Evolutionary conservation across 2,329 filamentous ascomycete species (phyloP).

Genomic region (Pseudonectria foliicola): DNA sequence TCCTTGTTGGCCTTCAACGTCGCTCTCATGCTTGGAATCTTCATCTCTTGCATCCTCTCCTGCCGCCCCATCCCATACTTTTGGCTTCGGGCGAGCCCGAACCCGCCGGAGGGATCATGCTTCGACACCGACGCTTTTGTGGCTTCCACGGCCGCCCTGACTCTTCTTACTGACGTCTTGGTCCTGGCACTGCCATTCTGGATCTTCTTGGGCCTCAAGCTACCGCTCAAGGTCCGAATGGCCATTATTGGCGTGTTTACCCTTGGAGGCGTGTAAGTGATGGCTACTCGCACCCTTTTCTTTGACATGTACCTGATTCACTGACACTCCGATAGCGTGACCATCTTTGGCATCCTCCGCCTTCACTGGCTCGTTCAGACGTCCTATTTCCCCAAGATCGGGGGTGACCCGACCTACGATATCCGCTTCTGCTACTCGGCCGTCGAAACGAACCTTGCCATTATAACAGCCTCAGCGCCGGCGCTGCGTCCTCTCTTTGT

Average conservation of each 20-base stretch:
- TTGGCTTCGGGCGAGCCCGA: conserved; percentile 24
- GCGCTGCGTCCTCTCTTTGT: conserved; percentile 28
- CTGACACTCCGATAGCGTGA: conserved; percentile 18
- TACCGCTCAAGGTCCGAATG: conserved; percentile 28
- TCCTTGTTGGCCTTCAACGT: conserved; percentile 27
- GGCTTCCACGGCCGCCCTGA: conserved; percentile 27
- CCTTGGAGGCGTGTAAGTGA: conserved; percentile 30
- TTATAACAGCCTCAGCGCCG: conserved; percentile 30
- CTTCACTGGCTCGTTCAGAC: conserved; percentile 20
- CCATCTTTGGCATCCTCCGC: conserved; percentile 25
- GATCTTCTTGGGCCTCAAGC: conserved; percentile 33
- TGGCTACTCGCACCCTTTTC: neutral
- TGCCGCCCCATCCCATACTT: conserved; percentile 23
- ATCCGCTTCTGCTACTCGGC: conserved; percentile 27
- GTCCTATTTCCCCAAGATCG: conserved; percentile 8
- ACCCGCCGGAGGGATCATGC: conserved; percentile 20
- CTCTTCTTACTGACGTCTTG: conserved; percentile 35
- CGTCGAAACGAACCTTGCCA: conserved; percentile 31
- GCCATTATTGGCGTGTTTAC: conserved; percentile 34
- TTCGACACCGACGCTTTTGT: conserved; percentile 19
- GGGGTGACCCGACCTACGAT: conserved; percentile 20
- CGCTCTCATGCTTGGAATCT: conserved; percentile 26
- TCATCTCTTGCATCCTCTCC: conserved; percentile 33
- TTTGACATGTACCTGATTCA: neutral
- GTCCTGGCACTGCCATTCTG: conserved; percentile 32